Evolutionary conservation across 169 alveolate species (phyloP).

Genomic region (Eimeria maxima): DNA sequence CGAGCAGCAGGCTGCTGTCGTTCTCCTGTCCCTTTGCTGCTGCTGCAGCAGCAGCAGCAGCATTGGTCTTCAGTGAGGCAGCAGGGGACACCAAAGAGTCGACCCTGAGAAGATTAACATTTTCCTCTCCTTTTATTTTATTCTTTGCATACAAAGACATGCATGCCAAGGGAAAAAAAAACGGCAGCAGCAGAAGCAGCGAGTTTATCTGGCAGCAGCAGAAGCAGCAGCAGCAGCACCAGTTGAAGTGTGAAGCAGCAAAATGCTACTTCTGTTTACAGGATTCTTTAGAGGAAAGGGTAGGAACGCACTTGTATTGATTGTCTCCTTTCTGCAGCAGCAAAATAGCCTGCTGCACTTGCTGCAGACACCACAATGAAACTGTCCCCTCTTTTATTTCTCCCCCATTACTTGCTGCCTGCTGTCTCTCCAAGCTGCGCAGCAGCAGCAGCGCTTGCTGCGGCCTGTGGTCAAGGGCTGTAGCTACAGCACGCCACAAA

Average conservation of each 20-base stretch:
- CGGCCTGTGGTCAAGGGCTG: not conserved
- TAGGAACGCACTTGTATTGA: not conserved
- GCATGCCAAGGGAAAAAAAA: no score
- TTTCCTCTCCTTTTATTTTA: no score
- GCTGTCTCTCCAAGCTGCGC: slow-evolving; percentile 7
- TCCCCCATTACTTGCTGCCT: not conserved
- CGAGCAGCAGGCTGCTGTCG: not conserved
- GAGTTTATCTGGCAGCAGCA: no score
- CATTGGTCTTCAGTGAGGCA: not conserved
- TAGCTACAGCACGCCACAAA: slow-evolving; percentile 16
- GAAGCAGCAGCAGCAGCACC: no score
- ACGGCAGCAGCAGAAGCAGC: no score
- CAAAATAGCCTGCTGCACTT: not conserved
- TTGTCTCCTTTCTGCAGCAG: not conserved
- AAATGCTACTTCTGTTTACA: no score
- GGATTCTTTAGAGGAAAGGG: no score
- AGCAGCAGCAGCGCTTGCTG: slow-evolving; percentile 12
- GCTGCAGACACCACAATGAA: not conserved
- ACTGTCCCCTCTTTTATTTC: not conserved
- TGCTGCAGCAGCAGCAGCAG: not conserved
- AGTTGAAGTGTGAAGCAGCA: no score
- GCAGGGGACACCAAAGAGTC: no score
- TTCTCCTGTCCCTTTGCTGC: not conserved
- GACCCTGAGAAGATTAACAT: no score
- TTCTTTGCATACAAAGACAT: no score